Conservation (phyloP, 305 asterid genomes). For the Monarda citriodora region DNA sequence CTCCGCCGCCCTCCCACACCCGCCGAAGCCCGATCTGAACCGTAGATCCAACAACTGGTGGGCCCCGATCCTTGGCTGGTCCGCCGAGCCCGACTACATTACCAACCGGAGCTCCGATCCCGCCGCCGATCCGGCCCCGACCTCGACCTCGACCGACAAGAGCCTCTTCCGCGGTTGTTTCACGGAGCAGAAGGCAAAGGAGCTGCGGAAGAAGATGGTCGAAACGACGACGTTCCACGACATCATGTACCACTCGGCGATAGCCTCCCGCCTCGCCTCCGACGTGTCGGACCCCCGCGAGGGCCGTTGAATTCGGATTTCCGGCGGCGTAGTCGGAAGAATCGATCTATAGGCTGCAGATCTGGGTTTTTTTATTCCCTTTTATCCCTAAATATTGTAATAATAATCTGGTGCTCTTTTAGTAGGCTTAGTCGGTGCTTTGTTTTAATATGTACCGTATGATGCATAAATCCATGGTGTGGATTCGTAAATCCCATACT, state of each 20-base stretch:
- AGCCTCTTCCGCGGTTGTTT: slow-evolving; percentile 40
- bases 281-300: slow-evolving; percentile 28
- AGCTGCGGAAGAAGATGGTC: slow-evolving; percentile 50
- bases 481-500: slow-evolving; percentile 3
- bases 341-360: slow-evolving; percentile 39
- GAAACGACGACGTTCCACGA: slow-evolving; percentile 60
- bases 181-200: slow-evolving; percentile 71
- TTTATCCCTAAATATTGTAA: neutral
- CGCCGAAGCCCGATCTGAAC: slow-evolving; percentile 24
- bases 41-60: slow-evolving; percentile 52
- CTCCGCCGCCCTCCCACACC: slow-evolving; percentile 38
- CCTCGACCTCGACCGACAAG: slow-evolving; percentile 23
- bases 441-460: slow-evolving; percentile 15
- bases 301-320: slow-evolving; percentile 13
- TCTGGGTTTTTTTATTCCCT: neutral
- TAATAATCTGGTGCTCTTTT: neutral
- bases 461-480: slow-evolving; percentile 12
- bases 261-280: slow-evolving; percentile 73
- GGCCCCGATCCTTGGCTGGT: slow-evolving; percentile 71
- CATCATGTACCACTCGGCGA: slow-evolving; percentile 73
- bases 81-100: slow-evolving; percentile 69
- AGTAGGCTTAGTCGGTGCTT: slow-evolving; percentile 18
- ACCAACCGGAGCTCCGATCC: slow-evolving; percentile 17
- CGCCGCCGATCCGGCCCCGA: slow-evolving; percentile 15
- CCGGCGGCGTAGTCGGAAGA: slow-evolving; percentile 1